Evolutionary conservation across 306 rosid species (phyloP).

Genomic region (Castanopsis chinensis): DNA sequence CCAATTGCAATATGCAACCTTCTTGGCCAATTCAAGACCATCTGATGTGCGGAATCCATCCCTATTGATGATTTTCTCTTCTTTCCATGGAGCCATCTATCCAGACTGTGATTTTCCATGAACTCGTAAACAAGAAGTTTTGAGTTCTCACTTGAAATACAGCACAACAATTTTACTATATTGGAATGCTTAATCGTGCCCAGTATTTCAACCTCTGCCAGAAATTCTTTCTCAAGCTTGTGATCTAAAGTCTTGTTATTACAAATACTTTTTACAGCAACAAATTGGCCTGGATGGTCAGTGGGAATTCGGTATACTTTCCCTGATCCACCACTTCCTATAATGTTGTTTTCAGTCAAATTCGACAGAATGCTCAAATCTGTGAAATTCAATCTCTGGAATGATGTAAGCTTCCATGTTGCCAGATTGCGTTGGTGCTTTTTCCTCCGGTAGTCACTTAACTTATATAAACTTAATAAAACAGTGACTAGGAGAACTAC

Average conservation of each 20-base stretch:
- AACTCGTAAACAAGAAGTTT: constrained; percentile 87
- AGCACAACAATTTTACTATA: constrained; percentile 79
- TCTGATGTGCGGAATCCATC: constrained; percentile 21
- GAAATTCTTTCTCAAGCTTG: constrained; percentile 62
- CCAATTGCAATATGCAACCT: constrained; percentile 78
- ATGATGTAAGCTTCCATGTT: constrained; percentile 80
- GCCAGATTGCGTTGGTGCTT: constrained; percentile 32
- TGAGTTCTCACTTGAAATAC: constrained; percentile 63
- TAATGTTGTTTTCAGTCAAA: constrained; percentile 65
- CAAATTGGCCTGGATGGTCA: constrained; percentile 37
- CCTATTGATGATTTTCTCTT: constrained; percentile 32
- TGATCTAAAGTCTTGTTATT: constrained; percentile 39
- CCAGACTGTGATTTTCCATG: constrained; percentile 80
- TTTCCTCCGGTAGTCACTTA: constrained; percentile 31
- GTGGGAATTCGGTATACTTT: constrained; percentile 65
- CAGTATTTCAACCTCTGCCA: constrained; percentile 66
- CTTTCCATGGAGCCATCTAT: constrained; percentile 67
- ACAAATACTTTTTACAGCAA: constrained; percentile 80
- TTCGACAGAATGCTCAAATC: constrained; percentile 45
- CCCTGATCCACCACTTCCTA: constrained; percentile 92
- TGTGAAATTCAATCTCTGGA: constrained; percentile 64
- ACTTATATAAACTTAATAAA: constrained; percentile 20
- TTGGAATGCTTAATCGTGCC: constrained; percentile 79
- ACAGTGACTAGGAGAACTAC: constrained; percentile 28
- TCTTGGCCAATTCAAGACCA: constrained; percentile 64